Conservation (phyloP, 2,329 filamentous ascomycete species). For the Ascochyta clinopodiicola region DNA sequence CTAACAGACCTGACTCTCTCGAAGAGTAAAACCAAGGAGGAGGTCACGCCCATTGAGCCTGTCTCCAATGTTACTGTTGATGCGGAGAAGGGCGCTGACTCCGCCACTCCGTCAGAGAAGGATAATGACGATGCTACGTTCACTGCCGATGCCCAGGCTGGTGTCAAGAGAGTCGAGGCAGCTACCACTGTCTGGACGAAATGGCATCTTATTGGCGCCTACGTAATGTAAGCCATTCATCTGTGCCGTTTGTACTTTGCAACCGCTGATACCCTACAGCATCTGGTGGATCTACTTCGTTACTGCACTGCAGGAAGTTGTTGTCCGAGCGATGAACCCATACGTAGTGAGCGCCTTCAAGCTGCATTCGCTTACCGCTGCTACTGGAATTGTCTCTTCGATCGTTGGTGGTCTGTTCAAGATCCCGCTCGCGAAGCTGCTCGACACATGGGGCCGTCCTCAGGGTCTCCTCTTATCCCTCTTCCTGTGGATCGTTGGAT, state of each 20-base stretch:
- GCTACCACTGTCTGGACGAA: conserved; percentile 48
- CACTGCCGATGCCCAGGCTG: conserved; percentile 37
- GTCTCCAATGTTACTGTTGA: background rate
- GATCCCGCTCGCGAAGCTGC: conserved; percentile 47
- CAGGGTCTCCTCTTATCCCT: conserved; percentile 43
- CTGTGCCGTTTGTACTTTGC: background rate
- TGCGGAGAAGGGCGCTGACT: conserved; percentile 2
- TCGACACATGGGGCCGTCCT: conserved; percentile 48
- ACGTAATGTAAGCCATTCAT: conserved; percentile 39
- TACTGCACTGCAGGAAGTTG: conserved; percentile 54
- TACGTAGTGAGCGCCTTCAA: conserved; percentile 47
- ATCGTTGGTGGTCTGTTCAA: conserved; percentile 44
- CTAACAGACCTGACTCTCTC: conserved; percentile 10
- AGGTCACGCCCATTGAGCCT: conserved; percentile 9
- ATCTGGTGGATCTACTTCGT: conserved; percentile 57
- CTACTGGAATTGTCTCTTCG: conserved; percentile 41
- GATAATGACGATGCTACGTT: conserved; percentile 18
- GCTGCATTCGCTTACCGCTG: conserved; percentile 41
- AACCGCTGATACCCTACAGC: conserved; percentile 28
- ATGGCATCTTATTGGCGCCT: conserved; percentile 42
- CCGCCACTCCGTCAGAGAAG: conserved; percentile 11
- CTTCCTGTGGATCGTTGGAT: conserved; percentile 24
- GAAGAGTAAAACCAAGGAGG: conserved; percentile 18
- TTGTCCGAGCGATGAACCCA: conserved; percentile 47
- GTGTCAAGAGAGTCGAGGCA: conserved; percentile 48